Evolutionary conservation across 2,329 filamentous ascomycete species (phyloP).

Genomic region (Pseudogymnoascus sp.): DNA sequence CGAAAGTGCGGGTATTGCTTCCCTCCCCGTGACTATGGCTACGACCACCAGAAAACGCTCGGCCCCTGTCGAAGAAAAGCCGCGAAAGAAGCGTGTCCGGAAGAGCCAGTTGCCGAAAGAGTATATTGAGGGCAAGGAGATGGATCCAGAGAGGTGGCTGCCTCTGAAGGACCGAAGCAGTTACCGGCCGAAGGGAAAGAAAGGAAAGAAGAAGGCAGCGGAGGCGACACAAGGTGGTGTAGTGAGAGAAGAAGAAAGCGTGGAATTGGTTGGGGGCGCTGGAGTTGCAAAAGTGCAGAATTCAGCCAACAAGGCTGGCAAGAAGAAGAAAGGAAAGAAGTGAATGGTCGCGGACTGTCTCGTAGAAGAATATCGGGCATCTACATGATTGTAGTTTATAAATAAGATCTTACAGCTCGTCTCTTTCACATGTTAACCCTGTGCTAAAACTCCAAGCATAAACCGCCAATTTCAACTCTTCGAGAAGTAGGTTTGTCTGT

Average conservation of each 20-base stretch:
- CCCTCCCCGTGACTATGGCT: constrained; percentile 34
- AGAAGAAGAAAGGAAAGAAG: constrained; percentile 45
- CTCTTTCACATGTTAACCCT: not conserved
- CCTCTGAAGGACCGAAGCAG: constrained; percentile 81
- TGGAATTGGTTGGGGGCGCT: constrained; percentile 55
- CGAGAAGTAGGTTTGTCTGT: constrained; percentile 1
- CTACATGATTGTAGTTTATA: not conserved
- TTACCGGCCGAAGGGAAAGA: constrained; percentile 85
- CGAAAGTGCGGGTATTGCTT: constrained; percentile 56
- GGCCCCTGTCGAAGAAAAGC: constrained; percentile 27
- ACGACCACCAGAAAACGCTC: constrained; percentile 41
- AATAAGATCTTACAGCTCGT: not conserved
- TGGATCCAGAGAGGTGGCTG: constrained; percentile 89
- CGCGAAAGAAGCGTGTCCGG: constrained; percentile 50
- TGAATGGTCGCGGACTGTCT: constrained; percentile 20
- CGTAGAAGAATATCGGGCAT: not conserved
- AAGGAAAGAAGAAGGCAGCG: constrained; percentile 74
- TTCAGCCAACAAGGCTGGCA: constrained; percentile 31
- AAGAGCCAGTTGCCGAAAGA: constrained; percentile 61
- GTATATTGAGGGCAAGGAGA: constrained; percentile 67
- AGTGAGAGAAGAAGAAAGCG: constrained; percentile 63
- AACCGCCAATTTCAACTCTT: not conserved
- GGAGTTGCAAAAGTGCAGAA: constrained; percentile 58
- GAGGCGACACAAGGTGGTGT: constrained; percentile 80
- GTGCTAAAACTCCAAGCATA: not conserved